Base-by-base conservation (phyloP, 78 protist species). In the Polysphondylium violaceum region DNA sequence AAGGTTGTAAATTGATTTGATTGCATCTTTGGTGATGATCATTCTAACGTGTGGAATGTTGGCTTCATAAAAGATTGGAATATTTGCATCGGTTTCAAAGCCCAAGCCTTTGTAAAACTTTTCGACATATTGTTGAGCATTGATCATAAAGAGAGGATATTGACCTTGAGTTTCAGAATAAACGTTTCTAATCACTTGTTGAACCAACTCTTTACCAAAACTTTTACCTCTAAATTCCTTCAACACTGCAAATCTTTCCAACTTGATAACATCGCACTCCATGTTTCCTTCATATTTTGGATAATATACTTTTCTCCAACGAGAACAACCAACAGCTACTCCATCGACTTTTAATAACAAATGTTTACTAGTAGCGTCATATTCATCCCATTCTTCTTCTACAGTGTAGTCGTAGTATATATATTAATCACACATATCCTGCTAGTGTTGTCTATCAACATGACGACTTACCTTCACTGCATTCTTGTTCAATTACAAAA, bases 321-420 rank as follows among this genome's bases (percentile, higher is more conserved):
- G 51, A 0, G 79, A 40, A 58, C 76, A 55, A 31, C 81, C 91
- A 58, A 83, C 68, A 40, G 91, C 51, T 29, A 29, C 53, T 58
- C 47, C 79, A 69, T 83, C 59, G 17, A 64, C 77, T 31, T 29
- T 51, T 40, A 83, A 59, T n/a, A 83, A 69, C 1, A 68, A 59
- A 33, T 83, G 91, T 41, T 51, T 65, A 4, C 69, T 27, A 21
- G 23, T 19, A 31, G 31, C 79, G 69, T 83, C 91, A 69, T 83
- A 47, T 58, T 83, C 91, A 83, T 83, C 91, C 77, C 79, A 83
- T 69, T 83, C 91, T n/a, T 83, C 91, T 25, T 83, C 91, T 43
- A 27, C 35, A 12, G 11, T 47, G 11, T 14, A 47, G 53, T 47
- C 53, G 53, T 47, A 47, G 53, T 47, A 47, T 47, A 47, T 47